Evolutionary conservation across 352 stramenopile genomes (phyloP).

Genomic region (Phytophthora melonis): DNA sequence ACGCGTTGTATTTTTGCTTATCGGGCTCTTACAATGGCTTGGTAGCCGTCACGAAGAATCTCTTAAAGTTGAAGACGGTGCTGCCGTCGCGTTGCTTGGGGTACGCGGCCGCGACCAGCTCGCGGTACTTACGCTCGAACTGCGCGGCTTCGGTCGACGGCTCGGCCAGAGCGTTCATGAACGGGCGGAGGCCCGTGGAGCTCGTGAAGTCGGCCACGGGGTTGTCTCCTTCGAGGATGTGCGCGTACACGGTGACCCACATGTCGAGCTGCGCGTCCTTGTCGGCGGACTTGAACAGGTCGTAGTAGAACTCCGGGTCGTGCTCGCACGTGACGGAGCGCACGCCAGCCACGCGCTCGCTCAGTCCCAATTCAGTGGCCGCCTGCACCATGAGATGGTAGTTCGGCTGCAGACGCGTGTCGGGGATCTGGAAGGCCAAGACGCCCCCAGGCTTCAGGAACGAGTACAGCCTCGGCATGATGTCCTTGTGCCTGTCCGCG

Average conservation of each 20-base stretch:
- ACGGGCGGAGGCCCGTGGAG: conserved; percentile 70
- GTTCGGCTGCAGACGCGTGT: conserved; percentile 54
- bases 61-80: conserved; percentile 72
- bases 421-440: conserved; percentile 77
- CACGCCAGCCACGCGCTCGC: conserved; percentile 49
- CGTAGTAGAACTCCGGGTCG: conserved; percentile 72
- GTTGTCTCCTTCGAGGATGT: conserved; percentile 68
- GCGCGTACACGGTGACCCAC: conserved; percentile 66
- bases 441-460: conserved; percentile 68
- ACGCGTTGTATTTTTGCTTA: background rate
- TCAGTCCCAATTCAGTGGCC: conserved; percentile 48
- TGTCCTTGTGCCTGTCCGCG: conserved; percentile 46
- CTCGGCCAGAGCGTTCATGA: conserved; percentile 59
- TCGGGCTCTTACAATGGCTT: conserved; percentile 24
- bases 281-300: conserved; percentile 51
- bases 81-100: conserved; percentile 57
- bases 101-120: conserved; percentile 65
- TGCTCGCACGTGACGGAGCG: conserved; percentile 74
- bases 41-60: conserved; percentile 70
- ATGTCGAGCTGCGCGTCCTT: conserved; percentile 49
- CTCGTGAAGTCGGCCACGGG: conserved; percentile 74
- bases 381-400: conserved; percentile 65
- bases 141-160: conserved; percentile 22
- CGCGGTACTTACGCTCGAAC: conserved; percentile 65
- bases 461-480: conserved; percentile 57